Base-by-base conservation (phyloP, 495 filamentous ascomycete species). In the Hypomontagnella submonticulosa region DNA sequence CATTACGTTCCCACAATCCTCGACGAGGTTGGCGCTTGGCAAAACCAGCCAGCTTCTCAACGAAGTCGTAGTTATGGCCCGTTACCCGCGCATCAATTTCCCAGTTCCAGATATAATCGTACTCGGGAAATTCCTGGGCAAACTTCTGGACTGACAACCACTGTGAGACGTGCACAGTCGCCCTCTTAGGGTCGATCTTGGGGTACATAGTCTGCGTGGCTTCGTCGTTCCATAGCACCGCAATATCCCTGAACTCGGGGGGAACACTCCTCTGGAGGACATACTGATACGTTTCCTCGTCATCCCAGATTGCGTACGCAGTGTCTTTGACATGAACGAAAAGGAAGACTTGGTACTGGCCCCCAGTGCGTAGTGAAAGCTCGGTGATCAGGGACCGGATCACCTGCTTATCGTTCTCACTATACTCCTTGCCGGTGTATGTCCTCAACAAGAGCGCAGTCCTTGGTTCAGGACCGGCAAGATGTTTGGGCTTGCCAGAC, bases 41-140 rank as follows among this genome's bases (percentile, higher is more conserved):
- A 73, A 91, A 92, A 1, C 81, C 63, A 9, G 75, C 66, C 10
- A 91, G 64, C 52, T 82, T 84, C 61, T 87, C 84, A 13, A 92
- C 76, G 46, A 91, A 81, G 64, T 91, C 84, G 71, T 92, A 92
- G 71, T 86, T 80, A 60, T 92, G 86, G 7, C 89, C 89, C 0
- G 85, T 89, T 55, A 86, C 84, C 16, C 90, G 84, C n/a, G 83
- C 83, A 69, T 92, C 89, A 71, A 89, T 83, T 64, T 92, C 89
- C 81, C 88, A 87, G 70, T 92, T 91, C 90, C 89, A 92, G 53
- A 90, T 81, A 67, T 81, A 90, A 52, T 90, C 88, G 58, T 90
- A 92, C 57, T 91, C 84, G 0, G 88, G 89, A 59, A 89, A 83
- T 20, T 86, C 79, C 57, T 87, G 81, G 44, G 86, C 85, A 67